phyloP scores from a whole-genome alignment of 306 rosid species.

The Abrus precatorius region DNA sequence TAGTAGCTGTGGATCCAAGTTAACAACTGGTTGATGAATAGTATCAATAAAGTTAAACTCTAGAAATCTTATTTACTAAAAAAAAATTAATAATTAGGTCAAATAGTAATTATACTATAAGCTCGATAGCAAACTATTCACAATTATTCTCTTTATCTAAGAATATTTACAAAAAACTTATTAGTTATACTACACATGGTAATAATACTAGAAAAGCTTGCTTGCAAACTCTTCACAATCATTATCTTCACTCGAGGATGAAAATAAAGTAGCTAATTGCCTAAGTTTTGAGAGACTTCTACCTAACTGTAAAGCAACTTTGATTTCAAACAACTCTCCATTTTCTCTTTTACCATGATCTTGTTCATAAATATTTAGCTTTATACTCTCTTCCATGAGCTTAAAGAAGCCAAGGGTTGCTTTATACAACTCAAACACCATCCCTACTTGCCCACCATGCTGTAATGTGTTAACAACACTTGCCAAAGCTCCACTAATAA shows the following conservation, averaged over 20 bases:
- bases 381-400: conserved; percentile 72
- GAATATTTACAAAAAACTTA: not conserved
- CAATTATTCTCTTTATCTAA: not conserved
- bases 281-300: conserved; percentile 70
- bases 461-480: conserved; percentile 70
- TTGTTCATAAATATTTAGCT: conserved; percentile 57
- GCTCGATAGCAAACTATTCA: not conserved
- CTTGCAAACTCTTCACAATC: conserved; percentile 66
- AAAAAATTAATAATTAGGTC: not conserved
- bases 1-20: conserved; percentile 10
- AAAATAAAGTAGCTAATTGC: conserved; percentile 56
- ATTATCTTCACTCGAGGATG: conserved; percentile 34
- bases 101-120: not conserved
- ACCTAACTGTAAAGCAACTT: conserved; percentile 73
- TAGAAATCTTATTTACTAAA: conserved; percentile 39
- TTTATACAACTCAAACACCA: conserved; percentile 84
- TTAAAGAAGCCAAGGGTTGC: conserved; percentile 65
- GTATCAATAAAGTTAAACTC: conserved; percentile 16
- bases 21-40: conserved; percentile 15
- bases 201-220: conserved; percentile 66
- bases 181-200: not conserved
- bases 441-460: conserved; percentile 91
- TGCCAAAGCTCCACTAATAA: conserved; percentile 71
- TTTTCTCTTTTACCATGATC: conserved; percentile 67
- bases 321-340: conserved; percentile 69